Evolutionary conservation across 2,329 filamentous ascomycete genomes (phyloP).

Genomic region (Cladosporium sp.): DNA sequence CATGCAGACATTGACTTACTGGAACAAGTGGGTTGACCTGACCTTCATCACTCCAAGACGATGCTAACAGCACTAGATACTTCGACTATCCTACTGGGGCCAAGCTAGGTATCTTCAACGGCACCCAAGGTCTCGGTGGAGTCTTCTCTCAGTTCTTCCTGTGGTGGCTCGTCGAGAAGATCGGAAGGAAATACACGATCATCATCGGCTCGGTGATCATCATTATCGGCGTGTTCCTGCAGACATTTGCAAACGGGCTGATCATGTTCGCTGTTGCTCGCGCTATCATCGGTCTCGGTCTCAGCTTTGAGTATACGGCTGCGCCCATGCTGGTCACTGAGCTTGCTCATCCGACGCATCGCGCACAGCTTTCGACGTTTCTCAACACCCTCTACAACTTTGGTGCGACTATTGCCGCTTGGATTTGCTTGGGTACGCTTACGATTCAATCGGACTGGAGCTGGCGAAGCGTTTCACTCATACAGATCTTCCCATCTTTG

Average conservation of each 20-base stretch:
- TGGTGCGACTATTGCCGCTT: conserved; percentile 46
- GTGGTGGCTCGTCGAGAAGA: conserved; percentile 48
- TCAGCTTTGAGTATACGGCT: conserved; percentile 38
- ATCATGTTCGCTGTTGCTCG: conserved; percentile 44
- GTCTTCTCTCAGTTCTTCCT: conserved; percentile 46
- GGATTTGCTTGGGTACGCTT: conserved; percentile 47
- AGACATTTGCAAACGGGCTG: conserved; percentile 40
- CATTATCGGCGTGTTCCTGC: conserved; percentile 44
- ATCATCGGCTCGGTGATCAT: conserved; percentile 47
- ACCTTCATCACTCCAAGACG: too few relatives aligned
- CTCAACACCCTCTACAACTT: conserved; percentile 46
- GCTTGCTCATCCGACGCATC: conserved; percentile 48
- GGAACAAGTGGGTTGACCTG: conserved; percentile 29
- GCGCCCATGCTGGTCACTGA: conserved; percentile 32
- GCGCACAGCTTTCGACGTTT: conserved; percentile 46
- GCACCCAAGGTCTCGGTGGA: conserved; percentile 49
- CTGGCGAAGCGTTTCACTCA: conserved; percentile 53
- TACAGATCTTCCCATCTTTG: conserved; percentile 51
- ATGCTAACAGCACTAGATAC: conserved; percentile 26
- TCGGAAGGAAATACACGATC: conserved; percentile 47
- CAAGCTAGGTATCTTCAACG: conserved; percentile 44
- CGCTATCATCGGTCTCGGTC: conserved; percentile 33
- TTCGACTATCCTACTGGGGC: conserved; percentile 32
- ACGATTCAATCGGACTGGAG: conserved; percentile 46
- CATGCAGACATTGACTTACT: conserved; percentile 46